Percentiles rank a stretch among this genome's conserved stretches.
Evolutionary conservation across 148 eudicot genomes (phyloP).

Genomic region (Silene conica): DNA sequence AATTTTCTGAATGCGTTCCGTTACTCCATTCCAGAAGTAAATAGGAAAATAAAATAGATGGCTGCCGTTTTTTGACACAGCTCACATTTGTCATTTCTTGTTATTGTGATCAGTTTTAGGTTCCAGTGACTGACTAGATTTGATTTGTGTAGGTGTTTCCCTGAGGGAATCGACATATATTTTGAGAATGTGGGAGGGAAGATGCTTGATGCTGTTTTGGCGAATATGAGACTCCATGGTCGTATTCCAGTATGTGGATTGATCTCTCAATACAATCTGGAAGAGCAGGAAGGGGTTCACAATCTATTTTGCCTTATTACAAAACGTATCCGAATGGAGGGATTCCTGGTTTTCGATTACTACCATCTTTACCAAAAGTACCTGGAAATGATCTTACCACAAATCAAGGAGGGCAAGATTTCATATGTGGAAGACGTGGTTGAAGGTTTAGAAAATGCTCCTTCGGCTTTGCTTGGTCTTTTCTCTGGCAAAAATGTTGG

Average conservation of each 20-base stretch:
- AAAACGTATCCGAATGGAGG: conserved; percentile 47
- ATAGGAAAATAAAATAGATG: too few relatives aligned
- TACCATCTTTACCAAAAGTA: conserved; percentile 39
- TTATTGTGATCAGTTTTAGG: background rate
- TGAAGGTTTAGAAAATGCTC: conserved; percentile 45
- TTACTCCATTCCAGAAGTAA: too few relatives aligned
- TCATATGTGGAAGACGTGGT: conserved; percentile 46
- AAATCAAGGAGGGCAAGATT: conserved; percentile 35
- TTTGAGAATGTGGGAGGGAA: conserved; percentile 56
- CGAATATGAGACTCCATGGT: conserved; percentile 46
- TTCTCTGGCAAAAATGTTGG: conserved; percentile 48
- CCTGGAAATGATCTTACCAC: conserved; percentile 37
- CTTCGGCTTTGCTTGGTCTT: conserved; percentile 49
- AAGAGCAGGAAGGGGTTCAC: conserved; percentile 41
- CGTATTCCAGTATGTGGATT: conserved; percentile 45
- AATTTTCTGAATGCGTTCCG: too few relatives aligned
- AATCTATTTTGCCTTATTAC: conserved; percentile 33
- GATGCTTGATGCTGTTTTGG: conserved; percentile 48
- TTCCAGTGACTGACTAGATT: background rate
- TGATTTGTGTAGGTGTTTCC: conserved; percentile 39
- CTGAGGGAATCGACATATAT: conserved; percentile 52
- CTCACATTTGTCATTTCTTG: background rate
- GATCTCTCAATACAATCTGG: conserved; percentile 45
- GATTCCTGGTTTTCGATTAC: conserved; percentile 33
- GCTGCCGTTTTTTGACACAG: too few relatives aligned